phyloP scores from a whole-genome alignment of 192 early-diverging fungal genomes.

The Coemansia furcata region DNA sequence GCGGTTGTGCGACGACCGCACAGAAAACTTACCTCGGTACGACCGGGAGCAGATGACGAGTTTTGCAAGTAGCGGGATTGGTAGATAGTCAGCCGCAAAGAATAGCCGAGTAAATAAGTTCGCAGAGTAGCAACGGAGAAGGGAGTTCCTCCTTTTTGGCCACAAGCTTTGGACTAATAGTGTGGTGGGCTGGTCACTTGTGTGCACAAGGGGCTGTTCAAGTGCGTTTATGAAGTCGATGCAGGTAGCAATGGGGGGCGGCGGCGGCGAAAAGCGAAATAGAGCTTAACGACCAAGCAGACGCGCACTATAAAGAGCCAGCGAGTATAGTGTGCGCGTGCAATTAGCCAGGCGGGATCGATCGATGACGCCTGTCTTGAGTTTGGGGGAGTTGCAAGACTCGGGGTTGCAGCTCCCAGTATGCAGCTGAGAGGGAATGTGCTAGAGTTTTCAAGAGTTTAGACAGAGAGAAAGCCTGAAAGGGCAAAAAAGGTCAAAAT shows the following conservation, averaged over 20 bases:
- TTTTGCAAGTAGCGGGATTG: slow-evolving; percentile 3
- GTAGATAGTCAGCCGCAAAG: background rate
- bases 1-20: background rate
- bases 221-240: slow-evolving; percentile 2
- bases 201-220: background rate
- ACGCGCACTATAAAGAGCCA: slow-evolving; percentile 32
- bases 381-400: background rate
- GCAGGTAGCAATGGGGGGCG: slow-evolving; percentile 1
- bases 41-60: background rate
- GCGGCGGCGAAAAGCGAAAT: background rate
- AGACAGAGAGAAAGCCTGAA: background rate
- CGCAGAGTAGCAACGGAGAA: background rate
- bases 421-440: slow-evolving; percentile 1
- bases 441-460: background rate
- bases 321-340: slow-evolving; percentile 41
- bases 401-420: background rate
- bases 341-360: background rate
- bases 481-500: background rate
- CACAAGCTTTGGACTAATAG: background rate
- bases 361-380: background rate
- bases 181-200: background rate
- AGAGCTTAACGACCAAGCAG: slow-evolving; percentile 5
- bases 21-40: slow-evolving; percentile 2
- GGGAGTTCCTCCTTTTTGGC: slow-evolving; percentile 1
- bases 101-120: background rate